Evolutionary conservation across 177 flowering plant species (phyloP).

Genomic region (Vitis hybrid): DNA sequence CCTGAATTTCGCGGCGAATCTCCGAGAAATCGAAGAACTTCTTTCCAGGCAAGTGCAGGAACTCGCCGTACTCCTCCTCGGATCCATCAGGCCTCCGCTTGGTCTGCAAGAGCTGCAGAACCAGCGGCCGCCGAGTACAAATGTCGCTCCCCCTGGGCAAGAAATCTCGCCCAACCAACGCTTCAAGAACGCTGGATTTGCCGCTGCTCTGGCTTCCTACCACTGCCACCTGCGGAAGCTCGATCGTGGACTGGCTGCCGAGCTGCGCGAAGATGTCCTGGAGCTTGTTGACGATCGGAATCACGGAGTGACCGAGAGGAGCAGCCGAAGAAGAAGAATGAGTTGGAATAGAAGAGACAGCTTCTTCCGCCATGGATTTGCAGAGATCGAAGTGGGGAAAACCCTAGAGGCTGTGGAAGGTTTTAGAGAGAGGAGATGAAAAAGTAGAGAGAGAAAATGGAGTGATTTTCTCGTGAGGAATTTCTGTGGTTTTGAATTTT

Average conservation of each 20-base stretch:
- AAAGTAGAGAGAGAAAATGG: background rate
- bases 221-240: slow-evolving; percentile 92
- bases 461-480: slow-evolving; percentile 1
- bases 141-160: slow-evolving; percentile 82
- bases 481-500: no score
- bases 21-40: slow-evolving; percentile 69
- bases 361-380: no score
- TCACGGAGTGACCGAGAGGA: slow-evolving; percentile 70
- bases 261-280: slow-evolving; percentile 91
- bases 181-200: slow-evolving; percentile 88
- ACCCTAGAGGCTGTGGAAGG: no score
- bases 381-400: no score
- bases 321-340: slow-evolving; percentile 24
- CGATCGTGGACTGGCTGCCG: slow-evolving; percentile 66
- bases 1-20: slow-evolving; percentile 93
- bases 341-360: no score
- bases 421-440: no score
- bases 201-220: slow-evolving; percentile 98
- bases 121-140: slow-evolving; percentile 89
- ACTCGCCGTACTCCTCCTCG: slow-evolving; percentile 96
- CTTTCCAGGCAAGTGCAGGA: slow-evolving; percentile 71
- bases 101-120: slow-evolving; percentile 75
- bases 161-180: slow-evolving; percentile 93
- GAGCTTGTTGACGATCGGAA: slow-evolving; percentile 85
- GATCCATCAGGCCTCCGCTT: slow-evolving; percentile 46